Evolutionary conservation across 2,329 filamentous ascomycete genomes (phyloP).

Genomic region (Rugonectria rugulosa): DNA sequence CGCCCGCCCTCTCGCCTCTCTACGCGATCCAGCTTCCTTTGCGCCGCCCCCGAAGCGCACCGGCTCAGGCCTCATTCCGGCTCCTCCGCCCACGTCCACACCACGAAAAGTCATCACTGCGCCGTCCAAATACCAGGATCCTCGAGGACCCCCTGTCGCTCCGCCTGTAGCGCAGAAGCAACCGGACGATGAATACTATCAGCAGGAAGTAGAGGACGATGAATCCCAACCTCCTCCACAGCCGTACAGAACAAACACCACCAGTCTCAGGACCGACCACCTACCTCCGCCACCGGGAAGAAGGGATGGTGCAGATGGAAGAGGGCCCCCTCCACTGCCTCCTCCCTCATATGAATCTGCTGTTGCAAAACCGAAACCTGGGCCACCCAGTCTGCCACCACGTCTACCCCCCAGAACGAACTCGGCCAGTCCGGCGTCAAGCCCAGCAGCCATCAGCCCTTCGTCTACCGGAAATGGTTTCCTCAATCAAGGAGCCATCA

Average conservation of each 20-base stretch:
- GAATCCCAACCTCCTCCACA: constrained; percentile 62
- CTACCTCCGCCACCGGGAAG: constrained; percentile 76
- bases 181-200: constrained; percentile 9
- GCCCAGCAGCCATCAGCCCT: constrained; percentile 31
- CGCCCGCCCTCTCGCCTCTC: constrained; percentile 69
- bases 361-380: constrained; percentile 31
- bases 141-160: constrained; percentile 29
- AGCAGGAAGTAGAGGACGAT: constrained; percentile 38
- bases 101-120: constrained; percentile 40
- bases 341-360: constrained; percentile 42
- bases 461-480: constrained; percentile 36
- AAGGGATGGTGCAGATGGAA: constrained; percentile 49
- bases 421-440: constrained; percentile 43
- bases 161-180: constrained; percentile 21
- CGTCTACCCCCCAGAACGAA: constrained; percentile 63
- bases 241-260: constrained; percentile 75
- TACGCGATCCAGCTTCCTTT: constrained; percentile 81
- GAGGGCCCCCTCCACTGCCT: constrained; percentile 41
- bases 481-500: constrained; percentile 65
- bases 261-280: constrained; percentile 72
- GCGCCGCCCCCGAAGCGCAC: constrained; percentile 78
- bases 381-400: constrained; percentile 72
- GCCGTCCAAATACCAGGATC: constrained; percentile 46
- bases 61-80: constrained; percentile 44
- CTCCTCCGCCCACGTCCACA: constrained; percentile 35